Base-by-base conservation (phyloP, 2,329 filamentous ascomycete species). In the Ophiostoma sp. region DNA sequence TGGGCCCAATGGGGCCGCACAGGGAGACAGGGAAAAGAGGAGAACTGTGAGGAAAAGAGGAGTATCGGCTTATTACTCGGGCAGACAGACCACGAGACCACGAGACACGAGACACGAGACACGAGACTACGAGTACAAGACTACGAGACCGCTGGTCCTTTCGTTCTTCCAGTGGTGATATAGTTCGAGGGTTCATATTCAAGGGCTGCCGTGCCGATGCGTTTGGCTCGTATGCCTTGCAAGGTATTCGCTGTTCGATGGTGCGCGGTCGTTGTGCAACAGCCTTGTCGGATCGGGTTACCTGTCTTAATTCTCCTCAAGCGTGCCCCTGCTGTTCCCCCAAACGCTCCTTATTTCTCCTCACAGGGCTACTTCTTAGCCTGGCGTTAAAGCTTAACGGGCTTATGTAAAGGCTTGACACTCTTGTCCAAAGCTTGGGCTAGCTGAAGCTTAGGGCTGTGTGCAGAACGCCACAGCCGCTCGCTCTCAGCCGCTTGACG, bases 271-370 rank as follows among this genome's bases (percentile, higher is more conserved):
- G 58, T 63, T n/a, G 58, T 6, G 27, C 6, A 63, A 11, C 36
- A 63, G 58, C 58, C 58, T 42, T 42, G 40, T 63, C 58, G 12
- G 42, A 63, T 63, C 38, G 38, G 58, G 58, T 38, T 63, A 63
- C 49, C 9, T 27, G 4, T 55, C n/a, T 8, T 36, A 55, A 55
- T 36, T 55, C 18, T 55, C 49, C 18, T 55, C 27, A 18, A 18
- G 18, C 16, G 49, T 55, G 55, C 55, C 12, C 27, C 27, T 38
- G 36, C 27, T 5, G 49, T n/a, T 27, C 49, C 4, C 11, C 2
- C 5, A 55, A 55, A 27, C 27, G 49, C 49, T 55, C 18, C n/a
- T 55, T 55, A 44, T 7, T 7, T 1, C 42, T 44, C 27, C 27
- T 27, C 27, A 27, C 27, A 27, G 27, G 27, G 27, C 27, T 27